A percentile compares a stretch with the other conserved stretches of the same genome.
Evolutionary conservation across 176 grass and related monocot genomes (phyloP).

Genomic region (Eragrostis curvula): DNA sequence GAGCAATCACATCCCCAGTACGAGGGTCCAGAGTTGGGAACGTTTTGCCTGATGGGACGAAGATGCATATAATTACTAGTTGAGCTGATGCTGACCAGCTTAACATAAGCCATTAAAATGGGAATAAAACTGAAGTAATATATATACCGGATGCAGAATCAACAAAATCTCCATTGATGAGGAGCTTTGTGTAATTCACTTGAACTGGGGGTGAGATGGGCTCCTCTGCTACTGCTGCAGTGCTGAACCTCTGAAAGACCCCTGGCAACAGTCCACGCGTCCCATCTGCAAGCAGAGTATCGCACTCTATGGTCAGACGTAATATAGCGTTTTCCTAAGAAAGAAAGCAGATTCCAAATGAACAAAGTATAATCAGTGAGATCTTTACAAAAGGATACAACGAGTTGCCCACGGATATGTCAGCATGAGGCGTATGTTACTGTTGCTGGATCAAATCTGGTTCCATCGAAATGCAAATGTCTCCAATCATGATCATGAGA

Average conservation of each 20-base stretch:
- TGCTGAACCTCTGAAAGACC: slow-evolving; percentile 80
- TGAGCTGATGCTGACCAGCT: background rate
- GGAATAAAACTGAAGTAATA: background rate
- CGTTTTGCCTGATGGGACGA: slow-evolving; percentile 59
- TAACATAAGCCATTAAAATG: background rate
- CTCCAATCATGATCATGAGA: background rate
- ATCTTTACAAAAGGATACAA: background rate
- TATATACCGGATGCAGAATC: slow-evolving; percentile 87
- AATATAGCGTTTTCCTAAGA: background rate
- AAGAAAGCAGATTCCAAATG: background rate
- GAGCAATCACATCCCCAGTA: slow-evolving; percentile 79
- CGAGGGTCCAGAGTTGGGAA: slow-evolving; percentile 85
- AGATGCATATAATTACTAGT: background rate
- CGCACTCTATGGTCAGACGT: background rate
- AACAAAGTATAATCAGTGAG: background rate
- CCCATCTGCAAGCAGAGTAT: slow-evolving; percentile 54
- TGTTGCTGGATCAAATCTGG: slow-evolving; percentile 24
- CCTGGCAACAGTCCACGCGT: slow-evolving; percentile 50
- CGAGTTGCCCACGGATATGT: background rate
- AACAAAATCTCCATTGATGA: slow-evolving; percentile 90
- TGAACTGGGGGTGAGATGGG: slow-evolving; percentile 76
- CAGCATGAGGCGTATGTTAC: background rate
- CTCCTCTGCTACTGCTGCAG: slow-evolving; percentile 66
- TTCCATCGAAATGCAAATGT: background rate
- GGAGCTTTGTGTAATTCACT: slow-evolving; percentile 76